Evolutionary conservation across 2,329 filamentous ascomycete species (phyloP).

Genomic region (Colletotrichum shisoi): DNA sequence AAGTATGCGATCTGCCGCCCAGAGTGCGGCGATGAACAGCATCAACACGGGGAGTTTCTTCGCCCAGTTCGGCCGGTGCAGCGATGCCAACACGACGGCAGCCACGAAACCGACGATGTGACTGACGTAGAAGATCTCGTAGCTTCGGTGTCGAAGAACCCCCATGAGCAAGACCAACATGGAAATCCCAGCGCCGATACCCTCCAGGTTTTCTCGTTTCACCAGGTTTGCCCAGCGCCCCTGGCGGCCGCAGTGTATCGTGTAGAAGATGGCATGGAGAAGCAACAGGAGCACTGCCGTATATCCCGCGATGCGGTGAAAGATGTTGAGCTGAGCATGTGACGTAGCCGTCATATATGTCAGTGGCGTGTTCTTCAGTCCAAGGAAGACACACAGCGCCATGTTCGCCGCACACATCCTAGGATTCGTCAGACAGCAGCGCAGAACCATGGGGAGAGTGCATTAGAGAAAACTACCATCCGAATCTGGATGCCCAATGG

Average conservation of each 20-base stretch:
- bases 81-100: conserved; percentile 51
- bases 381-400: conserved; percentile 53
- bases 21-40: conserved; percentile 51
- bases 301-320: conserved; percentile 58
- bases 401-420: conserved; percentile 58
- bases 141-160: conserved; percentile 50
- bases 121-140: conserved; percentile 58
- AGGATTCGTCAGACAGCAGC: conserved; percentile 15
- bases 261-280: conserved; percentile 51
- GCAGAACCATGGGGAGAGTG: rapidly evolving
- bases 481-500: conserved; percentile 41
- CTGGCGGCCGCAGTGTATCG: conserved; percentile 44
- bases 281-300: conserved; percentile 49
- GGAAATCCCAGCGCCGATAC: conserved; percentile 49
- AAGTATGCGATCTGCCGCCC: conserved; percentile 56
- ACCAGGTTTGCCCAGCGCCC: conserved; percentile 42
- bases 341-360: conserved; percentile 50
- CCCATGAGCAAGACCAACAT: conserved; percentile 51
- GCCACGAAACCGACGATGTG: conserved; percentile 55
- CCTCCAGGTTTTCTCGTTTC: conserved; percentile 46
- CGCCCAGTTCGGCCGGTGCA: conserved; percentile 55
- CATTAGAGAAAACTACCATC: conserved; percentile 40
- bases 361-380: conserved; percentile 59
- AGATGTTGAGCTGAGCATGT: conserved; percentile 57
- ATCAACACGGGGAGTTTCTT: conserved; percentile 51